Conservation (phyloP, 2,329 filamentous ascomycete species). For the Cadophora gregata region DNA sequence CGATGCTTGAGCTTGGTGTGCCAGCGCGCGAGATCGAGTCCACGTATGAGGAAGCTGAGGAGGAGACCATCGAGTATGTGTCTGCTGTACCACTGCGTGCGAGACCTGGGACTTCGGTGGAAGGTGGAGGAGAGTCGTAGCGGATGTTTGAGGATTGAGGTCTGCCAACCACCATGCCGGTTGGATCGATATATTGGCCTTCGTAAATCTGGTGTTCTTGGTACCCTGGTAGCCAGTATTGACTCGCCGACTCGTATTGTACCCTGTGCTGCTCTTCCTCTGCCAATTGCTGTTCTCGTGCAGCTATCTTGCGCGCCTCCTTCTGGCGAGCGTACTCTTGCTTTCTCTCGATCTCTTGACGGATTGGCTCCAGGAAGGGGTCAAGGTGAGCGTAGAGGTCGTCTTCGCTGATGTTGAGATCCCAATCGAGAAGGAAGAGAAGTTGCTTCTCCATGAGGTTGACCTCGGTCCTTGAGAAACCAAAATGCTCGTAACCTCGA, state of each 20-base stretch:
- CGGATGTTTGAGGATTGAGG: constrained; percentile 14
- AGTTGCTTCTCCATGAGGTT: constrained; percentile 99
- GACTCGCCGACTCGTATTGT: constrained; percentile 35
- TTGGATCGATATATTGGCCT: constrained; percentile 31
- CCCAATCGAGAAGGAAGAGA: constrained; percentile 93
- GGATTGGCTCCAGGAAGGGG: constrained; percentile 85
- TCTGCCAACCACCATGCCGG: constrained; percentile 20
- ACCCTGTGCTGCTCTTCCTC: constrained; percentile 36
- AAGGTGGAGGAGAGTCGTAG: constrained; percentile 45
- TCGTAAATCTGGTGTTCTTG: constrained; percentile 30
- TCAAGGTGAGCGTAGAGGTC: constrained; percentile 90
- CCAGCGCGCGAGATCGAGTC: constrained; percentile 40
- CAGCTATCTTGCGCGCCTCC: constrained; percentile 34
- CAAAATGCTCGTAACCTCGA: constrained; percentile 69
- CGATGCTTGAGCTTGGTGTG: constrained; percentile 45
- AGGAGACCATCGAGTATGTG: constrained; percentile 40
- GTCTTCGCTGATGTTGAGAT: constrained; percentile 82
- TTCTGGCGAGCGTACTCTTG: constrained; percentile 37
- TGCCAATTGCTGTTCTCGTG: constrained; percentile 31
- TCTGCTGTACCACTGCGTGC: constrained; percentile 44
- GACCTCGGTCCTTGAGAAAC: constrained; percentile 93
- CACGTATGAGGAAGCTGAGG: constrained; percentile 44
- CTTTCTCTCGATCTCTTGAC: constrained; percentile 54
- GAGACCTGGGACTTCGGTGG: constrained; percentile 45
- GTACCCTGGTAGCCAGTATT: constrained; percentile 38